These are phyloP conservation scores for Zanthoxylum bungeanum DNA, from an alignment of 345 rosid species.

Conservation along the genomic window DNA sequence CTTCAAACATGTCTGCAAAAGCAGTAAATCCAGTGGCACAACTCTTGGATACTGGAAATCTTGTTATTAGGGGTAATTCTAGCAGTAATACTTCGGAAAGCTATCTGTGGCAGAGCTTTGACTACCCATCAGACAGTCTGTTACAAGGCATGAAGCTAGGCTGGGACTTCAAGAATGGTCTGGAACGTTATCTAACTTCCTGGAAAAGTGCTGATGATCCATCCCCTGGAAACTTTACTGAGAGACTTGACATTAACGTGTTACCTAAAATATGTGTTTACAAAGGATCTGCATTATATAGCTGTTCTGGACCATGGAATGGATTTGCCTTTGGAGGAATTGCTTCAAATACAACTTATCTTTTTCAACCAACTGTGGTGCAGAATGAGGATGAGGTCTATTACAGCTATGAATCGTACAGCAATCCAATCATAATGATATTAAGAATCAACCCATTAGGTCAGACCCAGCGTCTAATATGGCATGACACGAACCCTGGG, in stretches of 20 bases:
- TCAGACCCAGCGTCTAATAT: neutral
- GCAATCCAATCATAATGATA: neutral
- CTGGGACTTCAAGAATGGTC: slow-evolving; percentile 26
- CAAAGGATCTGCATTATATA: neutral
- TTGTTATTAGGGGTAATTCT: slow-evolving; percentile 28
- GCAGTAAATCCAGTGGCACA: slow-evolving; percentile 23
- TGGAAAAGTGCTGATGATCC: slow-evolving; percentile 22
- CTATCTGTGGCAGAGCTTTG: slow-evolving; percentile 49
- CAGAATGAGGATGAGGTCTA: neutral
- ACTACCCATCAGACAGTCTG: slow-evolving; percentile 32
- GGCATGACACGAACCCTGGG: slow-evolving; percentile 13
- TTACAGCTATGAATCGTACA: slow-evolving; percentile 15
- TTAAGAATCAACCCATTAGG: neutral
- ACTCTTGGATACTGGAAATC: slow-evolving; percentile 40
- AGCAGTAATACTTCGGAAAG: neutral
- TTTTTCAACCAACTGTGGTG: slow-evolving; percentile 8
- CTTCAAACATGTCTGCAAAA: slow-evolving; percentile 19
- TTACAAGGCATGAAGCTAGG: slow-evolving; percentile 39
- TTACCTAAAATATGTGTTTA: slow-evolving; percentile 22
- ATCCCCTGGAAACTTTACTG: slow-evolving; percentile 20
- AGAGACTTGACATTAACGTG: slow-evolving; percentile 17
- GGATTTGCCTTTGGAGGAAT: slow-evolving; percentile 28
- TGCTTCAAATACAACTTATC: neutral
- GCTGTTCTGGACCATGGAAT: slow-evolving; percentile 39
- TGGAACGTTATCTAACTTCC: slow-evolving; percentile 23